Conservation (phyloP, 139 green algal species). For the Chlorella ohadii region DNA sequence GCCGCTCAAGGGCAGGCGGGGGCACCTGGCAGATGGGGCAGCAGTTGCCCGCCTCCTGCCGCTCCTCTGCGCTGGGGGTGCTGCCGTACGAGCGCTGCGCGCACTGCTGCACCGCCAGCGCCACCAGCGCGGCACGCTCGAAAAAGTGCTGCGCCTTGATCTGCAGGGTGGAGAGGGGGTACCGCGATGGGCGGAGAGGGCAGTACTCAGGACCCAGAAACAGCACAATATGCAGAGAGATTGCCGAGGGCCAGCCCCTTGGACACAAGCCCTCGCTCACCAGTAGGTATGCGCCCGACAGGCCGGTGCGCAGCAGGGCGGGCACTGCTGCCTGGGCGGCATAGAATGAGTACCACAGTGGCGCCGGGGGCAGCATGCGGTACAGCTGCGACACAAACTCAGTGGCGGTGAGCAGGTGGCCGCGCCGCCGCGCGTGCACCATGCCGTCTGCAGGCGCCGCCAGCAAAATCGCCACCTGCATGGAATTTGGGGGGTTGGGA, state of each 20-base stretch:
- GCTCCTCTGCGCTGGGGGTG: constrained; percentile 53
- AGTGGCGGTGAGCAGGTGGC: constrained; percentile 55
- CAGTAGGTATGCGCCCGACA: constrained; percentile 13
- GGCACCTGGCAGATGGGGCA: constrained; percentile 89
- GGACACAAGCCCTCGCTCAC: too few relatives aligned
- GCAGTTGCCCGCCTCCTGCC: constrained; percentile 46
- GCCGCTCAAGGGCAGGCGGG: not conserved
- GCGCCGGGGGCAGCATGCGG: constrained; percentile 58
- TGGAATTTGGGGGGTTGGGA: not conserved
- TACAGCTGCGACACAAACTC: constrained; percentile 63
- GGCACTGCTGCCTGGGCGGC: not conserved
- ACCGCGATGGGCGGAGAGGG: too few relatives aligned
- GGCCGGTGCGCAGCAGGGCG: not conserved
- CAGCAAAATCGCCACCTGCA: constrained; percentile 35
- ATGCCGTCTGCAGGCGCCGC: not conserved
- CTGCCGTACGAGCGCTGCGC: constrained; percentile 53
- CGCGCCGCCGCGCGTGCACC: constrained; percentile 18
- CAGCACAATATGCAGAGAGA: too few relatives aligned
- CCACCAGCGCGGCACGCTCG: constrained; percentile 36
- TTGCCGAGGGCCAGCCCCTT: too few relatives aligned
- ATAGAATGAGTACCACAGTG: constrained; percentile 59
- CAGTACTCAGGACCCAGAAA: too few relatives aligned
- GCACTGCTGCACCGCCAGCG: constrained; percentile 41
- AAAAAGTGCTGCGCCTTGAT: constrained; percentile 36
- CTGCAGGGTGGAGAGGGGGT: too few relatives aligned